A percentile compares a stretch with the other conserved stretches of the same genome.
Evolutionary conservation across 495 filamentous ascomycete genomes (phyloP).

Genomic region (Penicillium pancosmium): DNA sequence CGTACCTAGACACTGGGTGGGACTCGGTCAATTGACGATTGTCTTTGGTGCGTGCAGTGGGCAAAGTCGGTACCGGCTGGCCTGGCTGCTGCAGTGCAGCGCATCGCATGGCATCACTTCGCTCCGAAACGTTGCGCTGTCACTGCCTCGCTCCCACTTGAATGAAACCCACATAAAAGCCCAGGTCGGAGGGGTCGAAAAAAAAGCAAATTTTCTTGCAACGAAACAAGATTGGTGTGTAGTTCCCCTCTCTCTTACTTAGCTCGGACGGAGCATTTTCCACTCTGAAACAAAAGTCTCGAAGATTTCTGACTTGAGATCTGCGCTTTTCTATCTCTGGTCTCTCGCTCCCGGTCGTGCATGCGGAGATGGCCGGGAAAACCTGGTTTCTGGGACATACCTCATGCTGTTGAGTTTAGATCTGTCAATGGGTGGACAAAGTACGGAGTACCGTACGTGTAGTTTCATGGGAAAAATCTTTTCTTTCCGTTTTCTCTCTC

Average conservation of each 20-base stretch:
- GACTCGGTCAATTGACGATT: no score
- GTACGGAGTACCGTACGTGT: neutral
- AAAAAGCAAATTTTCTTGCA: neutral
- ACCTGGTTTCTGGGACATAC: slow-evolving; percentile 2
- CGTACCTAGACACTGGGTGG: no score
- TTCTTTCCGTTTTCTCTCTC: no score
- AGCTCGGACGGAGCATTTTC: neutral
- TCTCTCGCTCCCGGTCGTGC: neutral
- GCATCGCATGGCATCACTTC: no score
- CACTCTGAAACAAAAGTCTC: neutral
- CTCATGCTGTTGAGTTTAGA: neutral
- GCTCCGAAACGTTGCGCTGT: no score
- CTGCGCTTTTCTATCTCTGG: neutral
- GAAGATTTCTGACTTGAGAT: neutral
- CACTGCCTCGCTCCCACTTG: neutral
- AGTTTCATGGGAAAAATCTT: no score
- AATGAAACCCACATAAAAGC: neutral
- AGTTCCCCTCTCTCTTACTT: no score
- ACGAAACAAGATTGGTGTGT: neutral
- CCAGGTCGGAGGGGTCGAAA: neutral
- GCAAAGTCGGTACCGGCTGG: no score
- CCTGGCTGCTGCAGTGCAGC: no score
- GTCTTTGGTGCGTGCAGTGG: no score
- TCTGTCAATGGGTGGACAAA: neutral
- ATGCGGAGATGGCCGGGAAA: neutral